Base-by-base conservation (phyloP, 2,329 filamentous ascomycete species). In the Sodiomyces alkalinus region DNA sequence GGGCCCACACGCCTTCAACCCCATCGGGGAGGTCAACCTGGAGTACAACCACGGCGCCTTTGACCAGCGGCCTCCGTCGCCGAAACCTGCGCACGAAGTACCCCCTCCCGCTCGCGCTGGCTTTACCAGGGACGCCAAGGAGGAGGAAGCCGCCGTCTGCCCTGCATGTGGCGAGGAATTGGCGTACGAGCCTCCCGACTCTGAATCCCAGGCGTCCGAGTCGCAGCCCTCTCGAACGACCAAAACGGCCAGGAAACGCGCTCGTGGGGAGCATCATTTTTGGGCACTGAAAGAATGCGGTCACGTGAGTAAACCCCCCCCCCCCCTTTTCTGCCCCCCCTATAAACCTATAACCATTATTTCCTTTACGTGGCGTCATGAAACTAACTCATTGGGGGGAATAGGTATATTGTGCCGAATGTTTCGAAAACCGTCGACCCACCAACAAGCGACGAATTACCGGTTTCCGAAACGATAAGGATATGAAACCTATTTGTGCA, bases 211-310 rank as follows among this genome's bases (percentile, higher is more conserved):
- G 11, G 41, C 45, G 16, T 29, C 36, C 37, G 13, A 44, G 45
- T 7, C 27, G 4, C 20, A 19, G 6, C 19, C 27, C 7, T 5
- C 46, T 50, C 0, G 54, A 35, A 41, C 50, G 17, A 36, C 37
- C 7, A 51, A 56, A 12, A 63, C 55, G 21, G 55, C 56, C 26
- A n/a, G n/a, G n/a, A 73, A 65, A 42, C 41, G 48, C 19, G 56
- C 62, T 13, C 52, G 58, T 6, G 65, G 62, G 14, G 85, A 92
- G 52, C 75, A 81, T 45, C 80, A 93, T 43, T 87, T 96, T 36
- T 96, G 86, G 85, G 78, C 90, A 1, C 65, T 90, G 19, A 93
- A 86, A 52, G 67, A 67, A 28, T 98, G 90, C 49, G 90, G 90
- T 38, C 90, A 98, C 57, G 90, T 96, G 66, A 46, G 63, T n/a